Evolutionary conservation across 208 protist species (phyloP).

Genomic region (Perkinsela sp.): DNA sequence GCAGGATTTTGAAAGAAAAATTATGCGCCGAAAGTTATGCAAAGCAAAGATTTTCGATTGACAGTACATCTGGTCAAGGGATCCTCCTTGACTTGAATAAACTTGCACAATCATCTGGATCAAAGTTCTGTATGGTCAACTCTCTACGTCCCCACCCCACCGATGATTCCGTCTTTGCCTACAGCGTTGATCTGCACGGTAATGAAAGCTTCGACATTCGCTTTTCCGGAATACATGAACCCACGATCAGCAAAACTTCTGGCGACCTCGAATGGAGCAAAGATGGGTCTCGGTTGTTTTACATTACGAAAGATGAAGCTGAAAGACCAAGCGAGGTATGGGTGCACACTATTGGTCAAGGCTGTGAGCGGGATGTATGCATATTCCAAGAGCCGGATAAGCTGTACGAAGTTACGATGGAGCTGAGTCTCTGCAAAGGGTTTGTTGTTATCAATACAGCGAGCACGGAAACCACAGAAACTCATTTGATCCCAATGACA

Average conservation of each 20-base stretch:
- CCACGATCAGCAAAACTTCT: conserved; percentile 21
- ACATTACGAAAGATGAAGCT: conserved; percentile 34
- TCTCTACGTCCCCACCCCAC: conserved; percentile 17
- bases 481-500: conserved; percentile 31
- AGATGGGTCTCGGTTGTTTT: conserved; percentile 32
- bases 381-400: conserved; percentile 36
- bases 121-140: conserved; percentile 32
- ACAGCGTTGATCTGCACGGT: conserved; percentile 41
- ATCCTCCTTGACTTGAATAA: conserved; percentile 43
- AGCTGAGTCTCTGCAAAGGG: conserved; percentile 22
- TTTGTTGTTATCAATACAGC: conserved; percentile 20
- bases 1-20: too few species aligned
- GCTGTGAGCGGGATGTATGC: conserved; percentile 29
- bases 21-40: too few species aligned
- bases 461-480: conserved; percentile 40
- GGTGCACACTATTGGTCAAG: conserved; percentile 35
- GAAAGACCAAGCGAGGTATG: conserved; percentile 46
- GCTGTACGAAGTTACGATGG: conserved; percentile 20
- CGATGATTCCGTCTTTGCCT: conserved; percentile 22
- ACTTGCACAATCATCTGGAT: conserved; percentile 42
- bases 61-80: conserved; percentile 16
- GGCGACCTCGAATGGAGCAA: conserved; percentile 30
- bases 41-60: too few species aligned
- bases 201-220: conserved; percentile 49
- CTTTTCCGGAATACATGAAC: conserved; percentile 8